These are phyloP conservation scores for Prunus mira DNA, from an alignment of 306 rosid genomes.

Conservation along the genomic window DNA sequence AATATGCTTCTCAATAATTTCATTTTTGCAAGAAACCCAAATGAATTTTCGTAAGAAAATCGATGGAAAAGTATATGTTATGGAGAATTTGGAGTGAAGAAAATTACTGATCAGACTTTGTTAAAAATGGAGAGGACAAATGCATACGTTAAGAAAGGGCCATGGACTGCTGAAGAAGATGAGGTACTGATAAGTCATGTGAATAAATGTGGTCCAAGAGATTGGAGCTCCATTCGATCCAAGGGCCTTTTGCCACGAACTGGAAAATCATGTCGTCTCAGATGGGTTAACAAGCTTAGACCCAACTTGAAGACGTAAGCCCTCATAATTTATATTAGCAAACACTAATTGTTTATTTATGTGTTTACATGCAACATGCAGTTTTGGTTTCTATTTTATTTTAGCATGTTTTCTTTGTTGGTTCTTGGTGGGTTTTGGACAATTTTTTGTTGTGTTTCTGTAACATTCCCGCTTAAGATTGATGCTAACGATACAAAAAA, in stretches of 20 bases:
- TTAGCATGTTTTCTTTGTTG: neutral
- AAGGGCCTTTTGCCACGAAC: slow-evolving; percentile 52
- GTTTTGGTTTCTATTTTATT: neutral
- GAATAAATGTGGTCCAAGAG: slow-evolving; percentile 45
- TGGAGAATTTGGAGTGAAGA: neutral
- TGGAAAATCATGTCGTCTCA: slow-evolving; percentile 58
- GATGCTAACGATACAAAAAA: neutral
- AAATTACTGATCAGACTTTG: neutral
- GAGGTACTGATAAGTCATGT: slow-evolving; percentile 47
- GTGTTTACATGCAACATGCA: too few relatives aligned
- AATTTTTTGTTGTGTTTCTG: neutral
- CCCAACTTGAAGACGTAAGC: slow-evolving; percentile 52
- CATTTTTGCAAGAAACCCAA: neutral
- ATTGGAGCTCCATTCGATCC: slow-evolving; percentile 81
- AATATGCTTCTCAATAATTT: neutral
- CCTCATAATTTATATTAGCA: neutral
- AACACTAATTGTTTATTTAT: neutral
- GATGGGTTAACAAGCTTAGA: slow-evolving; percentile 64
- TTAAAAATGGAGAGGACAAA: slow-evolving; percentile 33
- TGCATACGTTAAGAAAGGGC: slow-evolving; percentile 46
- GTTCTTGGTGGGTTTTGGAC: neutral
- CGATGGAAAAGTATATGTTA: neutral
- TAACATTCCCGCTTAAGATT: neutral
- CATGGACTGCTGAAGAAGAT: slow-evolving; percentile 68
- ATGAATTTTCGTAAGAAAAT: neutral